Conservation (phyloP, 1,139 yeast species). For the Kazachstania sp. region DNA sequence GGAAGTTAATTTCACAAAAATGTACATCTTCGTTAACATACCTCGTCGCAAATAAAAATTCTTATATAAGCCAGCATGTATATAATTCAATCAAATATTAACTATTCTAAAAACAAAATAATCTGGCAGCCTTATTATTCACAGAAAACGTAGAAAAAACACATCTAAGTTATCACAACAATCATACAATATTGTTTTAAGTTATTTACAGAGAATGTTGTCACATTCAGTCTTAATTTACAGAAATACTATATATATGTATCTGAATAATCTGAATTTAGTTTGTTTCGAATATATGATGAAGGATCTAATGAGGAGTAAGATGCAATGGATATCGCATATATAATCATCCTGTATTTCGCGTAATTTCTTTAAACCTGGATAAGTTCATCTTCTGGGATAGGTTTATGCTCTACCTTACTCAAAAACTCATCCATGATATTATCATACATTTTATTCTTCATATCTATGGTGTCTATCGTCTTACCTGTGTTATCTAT, state of each 20-base stretch:
- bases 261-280: too few relatives aligned
- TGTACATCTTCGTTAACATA: neutral
- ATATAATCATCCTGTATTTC: neutral
- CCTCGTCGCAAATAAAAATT: neutral
- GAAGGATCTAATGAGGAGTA: neutral
- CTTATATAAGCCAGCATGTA: slow-evolving; percentile 1
- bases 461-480: slow-evolving; percentile 23
- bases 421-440: slow-evolving; percentile 25
- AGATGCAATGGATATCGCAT: too few relatives aligned
- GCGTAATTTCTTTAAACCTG: slow-evolving; percentile 5
- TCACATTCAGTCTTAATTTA: neutral
- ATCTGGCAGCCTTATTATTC: neutral
- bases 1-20: neutral
- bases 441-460: slow-evolving; percentile 16
- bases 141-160: neutral
- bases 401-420: slow-evolving; percentile 18
- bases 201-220: neutral
- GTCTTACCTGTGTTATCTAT: slow-evolving; percentile 24
- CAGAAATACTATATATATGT: neutral
- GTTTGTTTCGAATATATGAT: neutral
- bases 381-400: slow-evolving; percentile 22
- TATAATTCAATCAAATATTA: neutral
- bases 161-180: too few relatives aligned
- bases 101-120: neutral
- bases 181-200: neutral